Percentiles rank a stretch among this genome's conserved stretches.
phyloP scores from a whole-genome alignment of 2,329 filamentous ascomycete genomes.

The Fusarium pseudocircinatum region DNA sequence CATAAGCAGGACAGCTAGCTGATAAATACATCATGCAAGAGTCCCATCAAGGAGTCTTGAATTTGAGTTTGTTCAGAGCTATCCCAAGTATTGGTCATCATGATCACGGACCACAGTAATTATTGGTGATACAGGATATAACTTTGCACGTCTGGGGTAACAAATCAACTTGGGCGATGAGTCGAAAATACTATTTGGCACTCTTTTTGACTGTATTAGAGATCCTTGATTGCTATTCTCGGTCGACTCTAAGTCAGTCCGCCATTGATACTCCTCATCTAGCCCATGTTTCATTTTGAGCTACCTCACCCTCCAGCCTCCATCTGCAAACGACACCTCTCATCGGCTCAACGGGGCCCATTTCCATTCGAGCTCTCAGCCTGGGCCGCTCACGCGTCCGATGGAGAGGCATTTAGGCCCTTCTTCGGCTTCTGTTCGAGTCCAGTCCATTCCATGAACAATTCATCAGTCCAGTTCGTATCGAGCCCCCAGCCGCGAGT shows the following conservation, averaged over 20 bases:
- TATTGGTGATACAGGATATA: background rate
- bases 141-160: background rate
- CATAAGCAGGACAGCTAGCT: background rate
- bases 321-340: background rate
- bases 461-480: too few species aligned
- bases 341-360: background rate
- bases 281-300: background rate
- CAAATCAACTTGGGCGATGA: background rate
- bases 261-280: background rate
- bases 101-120: background rate
- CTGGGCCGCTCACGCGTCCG: background rate
- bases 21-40: background rate
- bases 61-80: background rate
- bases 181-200: fast-evolving
- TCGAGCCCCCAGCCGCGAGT: too few species aligned
- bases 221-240: fast-evolving
- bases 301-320: background rate
- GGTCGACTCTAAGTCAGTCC: background rate
- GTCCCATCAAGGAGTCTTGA: too few species aligned
- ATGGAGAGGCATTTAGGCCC: background rate
- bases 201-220: background rate
- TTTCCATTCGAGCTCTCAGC: background rate
- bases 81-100: too few species aligned
- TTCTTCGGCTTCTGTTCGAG: too few species aligned
- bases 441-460: too few species aligned